Evolutionary conservation across 2,329 filamentous ascomycete species (phyloP).

Genomic region (Exophiala aquamarina): DNA sequence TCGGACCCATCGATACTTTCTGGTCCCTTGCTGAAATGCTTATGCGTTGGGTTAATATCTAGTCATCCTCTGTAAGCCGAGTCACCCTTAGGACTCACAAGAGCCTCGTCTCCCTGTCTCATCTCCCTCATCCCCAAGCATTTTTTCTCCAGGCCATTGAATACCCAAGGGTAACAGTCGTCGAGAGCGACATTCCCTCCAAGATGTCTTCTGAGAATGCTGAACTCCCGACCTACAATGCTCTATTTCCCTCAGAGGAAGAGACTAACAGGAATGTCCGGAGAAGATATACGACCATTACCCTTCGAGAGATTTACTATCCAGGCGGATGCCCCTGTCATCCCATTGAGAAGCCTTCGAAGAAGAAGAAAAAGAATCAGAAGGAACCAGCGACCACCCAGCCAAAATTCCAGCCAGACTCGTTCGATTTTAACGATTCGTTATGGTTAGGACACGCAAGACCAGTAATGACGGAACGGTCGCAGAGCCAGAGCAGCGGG

Average conservation of each 20-base stretch:
- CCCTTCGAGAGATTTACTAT: constrained; percentile 26
- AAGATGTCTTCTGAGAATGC: constrained; percentile 14
- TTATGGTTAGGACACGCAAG: constrained; percentile 22
- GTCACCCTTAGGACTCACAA: no score
- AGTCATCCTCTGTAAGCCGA: no score
- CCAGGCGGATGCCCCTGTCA: constrained; percentile 27
- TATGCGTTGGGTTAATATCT: no score
- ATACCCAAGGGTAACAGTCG: neutral
- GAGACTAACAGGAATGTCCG: constrained; percentile 18
- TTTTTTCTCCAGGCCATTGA: neutral
- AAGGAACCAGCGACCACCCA: constrained; percentile 6
- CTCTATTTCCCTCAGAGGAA: constrained; percentile 20
- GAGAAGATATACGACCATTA: constrained; percentile 29
- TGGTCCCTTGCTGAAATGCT: no score
- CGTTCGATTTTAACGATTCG: constrained; percentile 12
- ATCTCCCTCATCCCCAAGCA: constrained; percentile 1
- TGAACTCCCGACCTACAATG: constrained; percentile 19
- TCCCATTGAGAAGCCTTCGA: constrained; percentile 12
- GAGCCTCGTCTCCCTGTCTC: no score
- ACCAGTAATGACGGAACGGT: constrained; percentile 16
- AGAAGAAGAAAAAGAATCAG: constrained; percentile 21
- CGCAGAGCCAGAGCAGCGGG: constrained; percentile 22
- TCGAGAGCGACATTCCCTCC: neutral
- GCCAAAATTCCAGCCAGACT: constrained; percentile 3
- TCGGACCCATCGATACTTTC: no score